Conservation (phyloP, 176 grass and related monocot species). For the Musa troglodytarum region DNA sequence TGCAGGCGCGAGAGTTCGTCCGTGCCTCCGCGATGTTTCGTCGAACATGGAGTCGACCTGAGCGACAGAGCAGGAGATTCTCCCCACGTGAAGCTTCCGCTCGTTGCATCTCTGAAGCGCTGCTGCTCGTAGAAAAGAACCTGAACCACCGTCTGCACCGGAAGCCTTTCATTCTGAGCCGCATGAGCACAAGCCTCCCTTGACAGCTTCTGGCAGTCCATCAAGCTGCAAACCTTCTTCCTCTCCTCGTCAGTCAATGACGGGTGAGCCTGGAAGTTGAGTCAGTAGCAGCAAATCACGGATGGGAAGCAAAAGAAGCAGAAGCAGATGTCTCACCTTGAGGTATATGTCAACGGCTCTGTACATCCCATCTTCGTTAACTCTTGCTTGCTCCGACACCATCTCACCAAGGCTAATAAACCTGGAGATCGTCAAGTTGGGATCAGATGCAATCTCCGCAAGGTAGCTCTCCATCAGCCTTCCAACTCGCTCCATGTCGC, state of each 20-base stretch:
- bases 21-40: constrained; percentile 6
- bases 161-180: constrained; percentile 81
- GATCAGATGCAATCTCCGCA: constrained; percentile 72
- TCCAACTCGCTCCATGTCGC: constrained; percentile 36
- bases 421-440: constrained; percentile 45
- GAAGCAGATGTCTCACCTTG: constrained; percentile 35
- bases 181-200: constrained; percentile 87
- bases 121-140: constrained; percentile 82
- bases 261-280: constrained; percentile 52
- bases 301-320: background rate
- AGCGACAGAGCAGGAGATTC: constrained; percentile 40
- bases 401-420: constrained; percentile 58
- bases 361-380: constrained; percentile 90
- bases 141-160: constrained; percentile 76
- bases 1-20: constrained; percentile 63
- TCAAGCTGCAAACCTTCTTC: constrained; percentile 64
- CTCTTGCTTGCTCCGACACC: constrained; percentile 63
- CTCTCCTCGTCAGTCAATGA: constrained; percentile 46
- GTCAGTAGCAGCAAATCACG: background rate
- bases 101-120: constrained; percentile 35
- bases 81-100: constrained; percentile 24
- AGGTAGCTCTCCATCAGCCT: constrained; percentile 84
- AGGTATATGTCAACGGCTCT: constrained; percentile 87
- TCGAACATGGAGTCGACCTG: constrained; percentile 27
- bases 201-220: constrained; percentile 84